phyloP scores from a whole-genome alignment of 495 filamentous ascomycete species.

The Penicillium robsamsonii region DNA sequence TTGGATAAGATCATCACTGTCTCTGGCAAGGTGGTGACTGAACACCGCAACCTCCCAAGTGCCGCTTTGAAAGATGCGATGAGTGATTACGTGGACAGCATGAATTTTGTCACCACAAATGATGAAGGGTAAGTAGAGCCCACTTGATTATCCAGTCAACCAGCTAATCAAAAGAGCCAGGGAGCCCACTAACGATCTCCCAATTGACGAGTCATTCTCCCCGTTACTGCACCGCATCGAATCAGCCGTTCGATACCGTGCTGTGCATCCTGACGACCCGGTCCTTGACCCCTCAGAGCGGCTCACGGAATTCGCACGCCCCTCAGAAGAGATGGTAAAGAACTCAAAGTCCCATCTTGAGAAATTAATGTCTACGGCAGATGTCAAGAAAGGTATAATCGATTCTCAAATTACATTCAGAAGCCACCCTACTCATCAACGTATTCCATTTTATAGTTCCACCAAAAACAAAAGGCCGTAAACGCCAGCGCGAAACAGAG shows the following conservation, averaged over 20 bases:
- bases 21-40: slow-evolving; percentile 76
- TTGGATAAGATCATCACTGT: slow-evolving; percentile 85
- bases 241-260: slow-evolving; percentile 78
- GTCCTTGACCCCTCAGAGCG: slow-evolving; percentile 65
- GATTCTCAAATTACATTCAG: not conserved
- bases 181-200: slow-evolving; percentile 67
- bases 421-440: slow-evolving; percentile 3
- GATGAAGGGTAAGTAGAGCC: slow-evolving; percentile 65
- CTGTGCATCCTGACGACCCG: slow-evolving; percentile 67
- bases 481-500: slow-evolving; percentile 63
- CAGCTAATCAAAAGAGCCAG: slow-evolving; percentile 36
- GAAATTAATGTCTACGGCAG: slow-evolving; percentile 62
- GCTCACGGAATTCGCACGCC: slow-evolving; percentile 70
- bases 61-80: slow-evolving; percentile 71
- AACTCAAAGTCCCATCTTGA: slow-evolving; percentile 55
- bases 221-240: slow-evolving; percentile 89
- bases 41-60: slow-evolving; percentile 86
- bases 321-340: slow-evolving; percentile 63
- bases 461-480: slow-evolving; percentile 74
- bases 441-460: slow-evolving; percentile 57
- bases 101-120: slow-evolving; percentile 74
- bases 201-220: slow-evolving; percentile 83
- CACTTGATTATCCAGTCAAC: not conserved
- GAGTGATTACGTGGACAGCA: slow-evolving; percentile 87
- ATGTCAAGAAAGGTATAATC: slow-evolving; percentile 77